Base-by-base conservation (phyloP, 768 basidiomycete genomes). In the Cubamyces sp. region DNA sequence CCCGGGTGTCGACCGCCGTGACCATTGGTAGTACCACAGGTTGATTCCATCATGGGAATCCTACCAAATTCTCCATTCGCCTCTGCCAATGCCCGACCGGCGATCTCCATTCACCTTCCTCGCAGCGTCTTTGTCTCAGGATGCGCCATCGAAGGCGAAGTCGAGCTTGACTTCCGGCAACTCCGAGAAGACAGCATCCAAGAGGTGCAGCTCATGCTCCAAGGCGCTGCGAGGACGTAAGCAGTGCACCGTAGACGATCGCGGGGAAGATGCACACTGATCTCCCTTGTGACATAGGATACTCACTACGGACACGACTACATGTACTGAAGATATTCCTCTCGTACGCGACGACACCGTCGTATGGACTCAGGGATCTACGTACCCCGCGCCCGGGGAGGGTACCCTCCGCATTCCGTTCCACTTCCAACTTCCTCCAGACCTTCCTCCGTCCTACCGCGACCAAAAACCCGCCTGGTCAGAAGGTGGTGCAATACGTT, bases 131-230 rank as follows among this genome's bases (percentile, higher is more conserved):
- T 34, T n/a, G 55, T 62, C 15, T 46, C 62, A 5, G 66, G 68
- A n/a, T 45, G 58, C 21, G 19, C 48, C 0, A 46, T 66, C 3
- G 46, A 64, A 19, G 68, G 68, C 30, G 41, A 53, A 26, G 52
- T 66, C 19, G 34, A 54, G 6, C 64, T 69, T 28, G 52, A 69
- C 49, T 55, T 63, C 15, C 61, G 54, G 2, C 50, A 58, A 25
- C 54, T 65, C 0, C 63, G 62, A 18, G 28, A 54, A 16, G 65
- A 62, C 14, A 59, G 62, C 28, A 49, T 63, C n/a, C 53, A 60
- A 34, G 64, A 69, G 23, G 66, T 69, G 4, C 62, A 62, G 18
- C 40, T 69, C 21, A 64, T 64, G 34, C 59, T 69, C 30, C 40
- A 54, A 12, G 68, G 68, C 9, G n/a, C 16, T 7, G 57, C 57